A percentile compares a stretch with the other conserved stretches of the same genome.
Evolutionary conservation across 495 filamentous ascomycete genomes (phyloP).

Genomic region (Pyronema omphalodes): DNA sequence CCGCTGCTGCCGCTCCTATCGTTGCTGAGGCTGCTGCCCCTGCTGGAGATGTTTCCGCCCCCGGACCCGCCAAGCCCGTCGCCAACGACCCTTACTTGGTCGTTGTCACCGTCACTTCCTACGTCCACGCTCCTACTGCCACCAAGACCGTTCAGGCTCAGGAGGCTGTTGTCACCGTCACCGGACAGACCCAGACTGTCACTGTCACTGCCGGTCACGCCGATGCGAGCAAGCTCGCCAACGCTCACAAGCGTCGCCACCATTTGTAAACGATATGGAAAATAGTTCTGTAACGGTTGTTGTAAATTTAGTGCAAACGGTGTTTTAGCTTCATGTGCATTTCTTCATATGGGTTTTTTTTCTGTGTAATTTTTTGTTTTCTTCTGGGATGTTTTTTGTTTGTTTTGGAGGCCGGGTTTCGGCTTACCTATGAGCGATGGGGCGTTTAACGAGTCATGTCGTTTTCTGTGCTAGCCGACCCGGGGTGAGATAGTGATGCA

Average conservation of each 20-base stretch:
- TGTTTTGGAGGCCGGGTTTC: no score
- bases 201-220: background rate
- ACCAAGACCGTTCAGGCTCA: background rate
- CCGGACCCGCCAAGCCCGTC: background rate
- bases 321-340: no score
- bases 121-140: background rate
- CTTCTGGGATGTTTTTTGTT: no score
- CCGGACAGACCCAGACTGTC: background rate
- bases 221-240: background rate
- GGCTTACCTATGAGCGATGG: no score
- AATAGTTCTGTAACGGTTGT: background rate
- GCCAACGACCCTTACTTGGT: background rate
- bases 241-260: background rate
- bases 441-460: no score
- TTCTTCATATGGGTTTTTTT: no score
- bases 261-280: background rate
- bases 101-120: constrained; percentile 2
- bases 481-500: no score
- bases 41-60: background rate
- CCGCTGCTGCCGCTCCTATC: background rate
- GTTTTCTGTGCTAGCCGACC: no score
- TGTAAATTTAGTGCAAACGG: background rate
- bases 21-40: background rate
- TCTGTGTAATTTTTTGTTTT: no score
- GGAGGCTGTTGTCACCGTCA: background rate